Evolutionary conservation across 2,329 filamentous ascomycete genomes (phyloP), one percentile per base, ranked within the genome.

Genomic region (Aureobasidium melanogenum): DNA sequence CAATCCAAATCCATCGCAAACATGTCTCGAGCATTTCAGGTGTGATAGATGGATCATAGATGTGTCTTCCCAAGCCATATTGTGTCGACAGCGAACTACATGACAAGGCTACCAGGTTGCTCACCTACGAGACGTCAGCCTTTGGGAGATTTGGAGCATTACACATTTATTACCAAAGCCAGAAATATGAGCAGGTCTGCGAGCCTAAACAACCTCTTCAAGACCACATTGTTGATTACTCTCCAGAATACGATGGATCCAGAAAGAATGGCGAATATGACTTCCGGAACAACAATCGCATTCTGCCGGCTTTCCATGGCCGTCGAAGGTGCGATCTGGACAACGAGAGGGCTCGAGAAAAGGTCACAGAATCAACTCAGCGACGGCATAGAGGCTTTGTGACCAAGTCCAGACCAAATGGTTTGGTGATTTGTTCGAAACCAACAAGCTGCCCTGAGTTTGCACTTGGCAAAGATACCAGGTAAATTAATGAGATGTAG

Each of bases 31-130:
- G 34, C 22, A 24, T 50, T 1, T 46, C 51, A 1, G 39, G 30
- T 10, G 63, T 60, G 7, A 62, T 44, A 5, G 44, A 38, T 9
- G 63, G 60, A 38, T 64, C 63, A 43, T 62, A 51, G 7, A 59
- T 57, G 39, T 64, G 63, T 36, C 41, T 62, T 24, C 60, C 63
- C n/a, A 62, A 28, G 8, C 63, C 63, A 57, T 60, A 56, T 14
- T 57, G 54, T n/a, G 63, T 52, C 5, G 63, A 55, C 17, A 43
- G 19, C 17, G 28, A 56, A 19, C 38, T 61, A 32, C 41, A 52
- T 19, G 46, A 44, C 19, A 62, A 44, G 10, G 60, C 60, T 9
- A 61, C 55, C 2, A 64, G 41, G 30, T 61, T 56, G 41, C 59
- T 56, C n/a, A 60, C 56, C 63, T 64, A n/a, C 4, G 12, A 17